Conservation (phyloP, 1,139 yeast genomes). For the Casaregolazyma lundiana region DNA sequence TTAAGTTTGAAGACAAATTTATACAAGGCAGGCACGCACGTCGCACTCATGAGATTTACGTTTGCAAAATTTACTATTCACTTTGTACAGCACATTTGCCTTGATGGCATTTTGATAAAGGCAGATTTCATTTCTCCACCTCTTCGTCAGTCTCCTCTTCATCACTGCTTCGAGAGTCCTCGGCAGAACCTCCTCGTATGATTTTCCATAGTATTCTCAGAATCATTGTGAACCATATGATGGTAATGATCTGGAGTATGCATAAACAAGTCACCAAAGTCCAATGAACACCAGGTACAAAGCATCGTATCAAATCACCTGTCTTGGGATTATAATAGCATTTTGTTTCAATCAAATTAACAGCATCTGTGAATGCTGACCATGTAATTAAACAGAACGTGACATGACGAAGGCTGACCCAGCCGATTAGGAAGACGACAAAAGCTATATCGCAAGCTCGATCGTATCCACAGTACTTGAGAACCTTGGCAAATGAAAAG, state of each 20-base stretch:
- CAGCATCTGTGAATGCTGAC: constrained; percentile 31
- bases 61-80: too few relatives aligned
- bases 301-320: constrained; percentile 46
- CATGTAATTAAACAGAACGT: constrained; percentile 63
- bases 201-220: constrained; percentile 65
- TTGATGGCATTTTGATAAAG: background rate
- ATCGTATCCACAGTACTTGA: constrained; percentile 64
- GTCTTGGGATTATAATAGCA: constrained; percentile 25
- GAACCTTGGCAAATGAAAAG: constrained; percentile 67
- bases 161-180: constrained; percentile 80
- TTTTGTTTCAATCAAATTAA: constrained; percentile 24
- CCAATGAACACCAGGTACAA: constrained; percentile 49
- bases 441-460: constrained; percentile 65
- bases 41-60: too few relatives aligned
- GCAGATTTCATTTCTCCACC: constrained; percentile 18
- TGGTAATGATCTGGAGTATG: constrained; percentile 60
- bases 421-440: constrained; percentile 57
- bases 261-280: constrained; percentile 54
- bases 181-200: constrained; percentile 64
- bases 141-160: constrained; percentile 45
- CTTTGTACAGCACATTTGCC: too few relatives aligned
- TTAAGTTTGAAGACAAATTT: too few relatives aligned
- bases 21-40: too few relatives aligned
- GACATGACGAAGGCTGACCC: constrained; percentile 74
- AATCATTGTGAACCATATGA: constrained; percentile 75